Evolutionary conservation across 352 stramenopile genomes (phyloP).

Genomic region (Phytophthora quininea): DNA sequence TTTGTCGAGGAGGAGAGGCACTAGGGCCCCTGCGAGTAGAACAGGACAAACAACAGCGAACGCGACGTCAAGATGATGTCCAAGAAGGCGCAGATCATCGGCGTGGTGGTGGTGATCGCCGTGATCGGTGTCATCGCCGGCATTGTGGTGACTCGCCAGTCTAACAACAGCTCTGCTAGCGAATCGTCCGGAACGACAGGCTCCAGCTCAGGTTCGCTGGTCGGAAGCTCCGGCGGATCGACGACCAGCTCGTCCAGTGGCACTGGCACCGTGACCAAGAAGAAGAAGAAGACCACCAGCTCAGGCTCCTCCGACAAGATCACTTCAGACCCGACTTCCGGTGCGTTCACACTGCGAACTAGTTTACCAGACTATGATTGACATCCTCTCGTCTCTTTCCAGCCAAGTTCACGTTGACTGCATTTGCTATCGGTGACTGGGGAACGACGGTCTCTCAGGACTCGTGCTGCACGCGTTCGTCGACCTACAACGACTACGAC

Average conservation of each 20-base stretch:
- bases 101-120: constrained; percentile 48
- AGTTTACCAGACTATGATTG: neutral
- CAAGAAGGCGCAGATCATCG: constrained; percentile 46
- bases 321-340: constrained; percentile 64
- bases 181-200: constrained; percentile 27
- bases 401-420: constrained; percentile 47
- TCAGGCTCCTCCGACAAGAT: constrained; percentile 18
- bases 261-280: constrained; percentile 27
- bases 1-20: constrained; percentile 34
- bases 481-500: constrained; percentile 53
- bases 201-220: constrained; percentile 18
- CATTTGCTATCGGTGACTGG: constrained; percentile 72
- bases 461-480: constrained; percentile 54
- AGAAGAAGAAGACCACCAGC: constrained; percentile 31
- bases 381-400: neutral
- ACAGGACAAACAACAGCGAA: constrained; percentile 25
- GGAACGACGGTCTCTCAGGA: constrained; percentile 48
- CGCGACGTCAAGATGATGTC: constrained; percentile 28
- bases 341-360: constrained; percentile 7
- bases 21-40: constrained; percentile 15
- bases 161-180: constrained; percentile 29
- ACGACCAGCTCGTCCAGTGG: constrained; percentile 30
- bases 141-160: constrained; percentile 40
- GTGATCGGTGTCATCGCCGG: constrained; percentile 54
- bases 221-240: constrained; percentile 7